These are phyloP conservation scores for Leishmania turanica DNA, from an alignment of 208 protist genomes.

Conservation along the genomic window DNA sequence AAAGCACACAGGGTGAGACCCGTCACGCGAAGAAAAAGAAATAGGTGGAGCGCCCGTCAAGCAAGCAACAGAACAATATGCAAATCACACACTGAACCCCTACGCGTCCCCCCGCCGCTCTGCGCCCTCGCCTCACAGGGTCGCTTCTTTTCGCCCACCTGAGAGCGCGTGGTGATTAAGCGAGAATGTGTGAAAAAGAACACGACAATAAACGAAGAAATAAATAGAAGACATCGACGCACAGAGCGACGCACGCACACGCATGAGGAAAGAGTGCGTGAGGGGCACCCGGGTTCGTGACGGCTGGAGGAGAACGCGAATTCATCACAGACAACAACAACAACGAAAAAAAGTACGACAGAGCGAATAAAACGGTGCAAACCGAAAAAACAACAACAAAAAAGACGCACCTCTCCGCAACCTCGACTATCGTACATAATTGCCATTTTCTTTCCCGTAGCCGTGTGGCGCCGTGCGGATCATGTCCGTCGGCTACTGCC, in stretches of 20 bases:
- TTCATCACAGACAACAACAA: not conserved
- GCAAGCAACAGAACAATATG: not conserved
- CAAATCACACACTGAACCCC: not conserved
- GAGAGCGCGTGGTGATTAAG: not conserved
- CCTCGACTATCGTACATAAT: not conserved
- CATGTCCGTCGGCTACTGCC: not conserved
- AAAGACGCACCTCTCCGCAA: not conserved
- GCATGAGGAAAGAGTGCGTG: not conserved
- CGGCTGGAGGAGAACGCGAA: not conserved
- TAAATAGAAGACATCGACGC: conserved; percentile 1
- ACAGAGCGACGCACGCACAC: not conserved
- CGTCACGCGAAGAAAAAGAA: not conserved
- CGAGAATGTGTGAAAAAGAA: not conserved
- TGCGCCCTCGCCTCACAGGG: not conserved
- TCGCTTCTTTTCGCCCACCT: not conserved
- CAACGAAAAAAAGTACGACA: not conserved
- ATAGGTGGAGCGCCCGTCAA: not conserved
- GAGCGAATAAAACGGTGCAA: not conserved
- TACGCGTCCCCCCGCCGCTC: not conserved
- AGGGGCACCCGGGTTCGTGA: not conserved
- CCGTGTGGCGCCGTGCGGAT: not conserved
- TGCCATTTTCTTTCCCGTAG: not conserved
- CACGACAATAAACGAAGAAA: not conserved
- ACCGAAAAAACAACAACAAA: conserved; percentile 13
- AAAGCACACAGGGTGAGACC: not conserved